Base-by-base conservation (phyloP, 495 filamentous ascomycete species). In the Durotheca rogersii region DNA sequence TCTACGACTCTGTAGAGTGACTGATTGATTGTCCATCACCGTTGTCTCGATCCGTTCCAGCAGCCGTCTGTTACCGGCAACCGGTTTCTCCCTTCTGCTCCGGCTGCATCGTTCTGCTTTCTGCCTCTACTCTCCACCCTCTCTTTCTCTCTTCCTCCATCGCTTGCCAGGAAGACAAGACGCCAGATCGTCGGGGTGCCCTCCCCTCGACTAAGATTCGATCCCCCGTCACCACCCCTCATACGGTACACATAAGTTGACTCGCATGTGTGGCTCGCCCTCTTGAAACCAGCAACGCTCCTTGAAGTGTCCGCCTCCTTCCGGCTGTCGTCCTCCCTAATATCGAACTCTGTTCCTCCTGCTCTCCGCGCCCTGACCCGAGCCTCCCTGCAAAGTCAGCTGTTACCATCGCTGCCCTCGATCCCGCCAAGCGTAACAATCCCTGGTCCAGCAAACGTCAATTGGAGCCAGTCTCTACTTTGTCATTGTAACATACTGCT, bases 401-500 rank as follows among this genome's bases (percentile, higher is more conserved):
- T 9, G 9, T 27, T 9, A 9, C 23, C 23, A 27, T 27, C 23
- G 23, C 23, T n/a, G n/a, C n/a, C n/a, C n/a, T n/a, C n/a, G n/a
- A n/a, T n/a, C n/a, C n/a, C n/a, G n/a, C n/a, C n/a, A n/a, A n/a
- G n/a, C 40, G 15, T 46, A 21, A 49, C 39, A 36, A 27, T 53
- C 44, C 5, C 40, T 29, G 44, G 25, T 32, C 33, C 23, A 10
- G 41, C 38, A 23, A 44, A 45, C 19, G 20, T 41, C 43, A 34
- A 52, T 49, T 49, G 35, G 19, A 38, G 18, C 45, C 33, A 31
- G 35, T 34, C 45, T 11, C 33, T 35, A 40, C 12, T 36, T 32
- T 32, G 48, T 53, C 44, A 53, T 48, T 42, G 56, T 58, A 41
- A 53, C 41, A 53, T 50, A 53, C 49, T 30, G 27, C 48, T 49